Conservation (phyloP, 306 rosid genomes). For the Dalbergia oliveri region DNA sequence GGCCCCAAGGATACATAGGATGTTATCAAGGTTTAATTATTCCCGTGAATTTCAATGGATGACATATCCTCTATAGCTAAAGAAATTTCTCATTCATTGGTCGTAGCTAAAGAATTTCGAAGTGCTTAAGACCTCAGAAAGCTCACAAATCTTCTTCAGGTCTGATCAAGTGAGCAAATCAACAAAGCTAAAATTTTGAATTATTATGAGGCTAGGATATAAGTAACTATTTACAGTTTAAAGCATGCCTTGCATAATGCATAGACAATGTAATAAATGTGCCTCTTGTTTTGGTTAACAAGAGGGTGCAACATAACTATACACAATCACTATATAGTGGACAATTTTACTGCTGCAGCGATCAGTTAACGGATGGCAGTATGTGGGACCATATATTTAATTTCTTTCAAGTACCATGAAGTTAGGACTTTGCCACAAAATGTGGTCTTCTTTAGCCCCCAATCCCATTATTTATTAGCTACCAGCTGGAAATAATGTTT, state of each 20-base stretch:
- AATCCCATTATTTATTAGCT: background rate
- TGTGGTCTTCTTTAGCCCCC: slow-evolving; percentile 2
- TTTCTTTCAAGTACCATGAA: background rate
- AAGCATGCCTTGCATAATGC: background rate
- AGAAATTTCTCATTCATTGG: background rate
- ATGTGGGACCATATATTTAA: background rate
- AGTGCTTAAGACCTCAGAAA: too few relatives aligned
- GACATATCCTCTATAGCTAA: background rate
- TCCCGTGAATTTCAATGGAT: background rate
- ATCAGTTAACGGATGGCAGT: background rate
- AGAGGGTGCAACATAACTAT: background rate
- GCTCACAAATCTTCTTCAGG: background rate
- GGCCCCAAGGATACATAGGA: background rate
- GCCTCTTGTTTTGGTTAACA: background rate
- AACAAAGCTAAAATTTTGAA: background rate
- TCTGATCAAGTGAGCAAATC: too few relatives aligned
- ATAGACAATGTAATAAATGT: background rate
- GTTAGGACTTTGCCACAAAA: background rate
- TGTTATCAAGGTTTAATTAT: background rate
- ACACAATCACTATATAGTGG: background rate
- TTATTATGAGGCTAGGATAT: too few relatives aligned
- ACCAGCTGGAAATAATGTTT: background rate
- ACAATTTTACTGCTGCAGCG: background rate
- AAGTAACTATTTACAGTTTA: background rate
- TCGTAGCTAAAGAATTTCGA: background rate